These are phyloP conservation scores for Talaromyces ruber DNA, from an alignment of 495 filamentous ascomycete species.

Conservation along the genomic window DNA sequence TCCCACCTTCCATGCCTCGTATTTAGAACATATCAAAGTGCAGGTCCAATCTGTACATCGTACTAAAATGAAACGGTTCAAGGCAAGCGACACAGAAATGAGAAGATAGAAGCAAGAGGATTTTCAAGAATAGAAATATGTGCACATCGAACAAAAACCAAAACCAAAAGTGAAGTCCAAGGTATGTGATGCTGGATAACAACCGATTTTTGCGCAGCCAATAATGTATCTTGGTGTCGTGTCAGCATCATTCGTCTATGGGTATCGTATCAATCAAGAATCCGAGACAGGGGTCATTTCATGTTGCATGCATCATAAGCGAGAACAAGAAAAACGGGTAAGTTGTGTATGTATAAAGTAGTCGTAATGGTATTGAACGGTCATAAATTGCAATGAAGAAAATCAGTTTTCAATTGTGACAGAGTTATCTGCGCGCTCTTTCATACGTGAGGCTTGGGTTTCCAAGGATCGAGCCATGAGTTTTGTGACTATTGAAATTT, in stretches of 20 bases:
- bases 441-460: constrained; percentile 75
- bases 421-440: constrained; percentile 59
- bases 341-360: not conserved
- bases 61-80: not conserved
- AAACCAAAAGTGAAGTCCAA: not conserved
- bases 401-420: constrained; percentile 32
- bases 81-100: not conserved
- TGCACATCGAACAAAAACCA: not conserved
- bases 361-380: not conserved
- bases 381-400: not conserved
- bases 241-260: constrained; percentile 5
- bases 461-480: constrained; percentile 84
- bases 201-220: not conserved
- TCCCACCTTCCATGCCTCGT: not conserved
- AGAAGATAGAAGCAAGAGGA: not conserved
- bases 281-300: not conserved
- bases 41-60: not conserved
- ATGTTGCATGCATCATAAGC: not conserved
- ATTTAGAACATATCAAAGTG: not conserved
- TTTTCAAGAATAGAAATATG: not conserved
- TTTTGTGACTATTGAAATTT: constrained; percentile 58
- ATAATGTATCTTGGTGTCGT: not conserved
- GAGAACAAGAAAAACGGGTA: not conserved
- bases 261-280: constrained; percentile 1
- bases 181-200: not conserved